These are phyloP conservation scores for Phytophthora europaea DNA, from an alignment of 352 stramenopile species.

Conservation along the genomic window DNA sequence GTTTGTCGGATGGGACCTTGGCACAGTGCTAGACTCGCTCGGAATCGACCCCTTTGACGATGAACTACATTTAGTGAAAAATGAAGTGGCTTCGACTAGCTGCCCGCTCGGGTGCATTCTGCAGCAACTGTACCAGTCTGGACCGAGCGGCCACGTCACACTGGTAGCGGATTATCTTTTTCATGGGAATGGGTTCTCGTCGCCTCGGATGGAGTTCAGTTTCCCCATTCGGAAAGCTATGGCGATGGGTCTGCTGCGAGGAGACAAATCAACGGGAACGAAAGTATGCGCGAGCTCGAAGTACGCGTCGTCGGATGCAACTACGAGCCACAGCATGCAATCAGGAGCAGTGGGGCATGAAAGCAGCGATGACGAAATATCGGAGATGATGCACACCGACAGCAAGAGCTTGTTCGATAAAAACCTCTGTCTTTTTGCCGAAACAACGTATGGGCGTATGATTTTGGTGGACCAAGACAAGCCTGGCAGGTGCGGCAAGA, in stretches of 20 bases:
- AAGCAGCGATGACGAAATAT: conserved; percentile 8
- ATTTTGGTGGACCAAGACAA: conserved; percentile 53
- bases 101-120: conserved; percentile 55
- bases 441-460: conserved; percentile 45
- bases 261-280: conserved; percentile 9
- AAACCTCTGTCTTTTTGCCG: conserved; percentile 40
- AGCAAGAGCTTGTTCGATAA: conserved; percentile 64
- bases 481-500: conserved; percentile 40
- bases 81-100: conserved; percentile 34
- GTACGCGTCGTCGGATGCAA: conserved; percentile 24
- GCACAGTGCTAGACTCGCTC: conserved; percentile 44
- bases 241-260: conserved; percentile 41
- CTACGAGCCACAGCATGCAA: conserved; percentile 16
- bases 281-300: conserved; percentile 25
- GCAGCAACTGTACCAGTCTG: conserved; percentile 59
- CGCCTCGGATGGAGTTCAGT: conserved; percentile 38
- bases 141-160: conserved; percentile 53
- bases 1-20: conserved; percentile 60
- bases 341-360: background rate
- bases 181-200: conserved; percentile 45
- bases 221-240: conserved; percentile 50
- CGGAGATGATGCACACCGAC: conserved; percentile 14
- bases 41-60: conserved; percentile 57
- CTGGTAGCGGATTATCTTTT: conserved; percentile 67
- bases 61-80: conserved; percentile 21